These are phyloP conservation scores for Xylaria nigripes DNA, from an alignment of 495 filamentous ascomycete species.

Conservation along the genomic window DNA sequence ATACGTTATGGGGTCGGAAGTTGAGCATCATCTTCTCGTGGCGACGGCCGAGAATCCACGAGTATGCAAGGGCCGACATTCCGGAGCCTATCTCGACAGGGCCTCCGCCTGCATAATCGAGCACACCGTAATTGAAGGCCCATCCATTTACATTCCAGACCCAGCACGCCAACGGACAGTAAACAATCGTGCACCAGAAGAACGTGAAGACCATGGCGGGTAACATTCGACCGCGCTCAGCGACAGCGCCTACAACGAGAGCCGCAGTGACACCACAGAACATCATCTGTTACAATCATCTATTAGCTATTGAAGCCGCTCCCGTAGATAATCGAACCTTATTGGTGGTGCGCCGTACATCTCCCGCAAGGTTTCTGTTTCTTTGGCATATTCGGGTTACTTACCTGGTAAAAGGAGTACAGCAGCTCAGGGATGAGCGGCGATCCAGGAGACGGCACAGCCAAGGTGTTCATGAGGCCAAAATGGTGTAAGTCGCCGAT, in stretches of 20 bases:
- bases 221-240: slow-evolving; percentile 87
- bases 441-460: slow-evolving; percentile 69
- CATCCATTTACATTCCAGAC: slow-evolving; percentile 91
- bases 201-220: slow-evolving; percentile 95
- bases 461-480: slow-evolving; percentile 72
- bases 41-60: slow-evolving; percentile 86
- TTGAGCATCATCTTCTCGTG: slow-evolving; percentile 99
- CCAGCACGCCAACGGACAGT: slow-evolving; percentile 95
- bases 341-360: slow-evolving; percentile 57
- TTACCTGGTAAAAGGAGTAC: slow-evolving; percentile 81
- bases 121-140: slow-evolving; percentile 83
- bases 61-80: slow-evolving; percentile 87
- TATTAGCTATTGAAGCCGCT: slow-evolving; percentile 2
- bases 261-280: slow-evolving; percentile 90
- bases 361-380: slow-evolving; percentile 46
- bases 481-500: slow-evolving; percentile 85
- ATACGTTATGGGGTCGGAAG: slow-evolving; percentile 96
- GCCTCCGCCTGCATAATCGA: slow-evolving; percentile 95
- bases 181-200: slow-evolving; percentile 93
- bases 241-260: slow-evolving; percentile 85
- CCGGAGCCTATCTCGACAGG: slow-evolving; percentile 97
- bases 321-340: slow-evolving; percentile 17
- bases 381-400: slow-evolving; percentile 61
- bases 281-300: slow-evolving; percentile 64
- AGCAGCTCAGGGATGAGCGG: slow-evolving; percentile 80